A percentile compares a stretch with the other conserved stretches of the same genome.
Conservation (phyloP, 441 rosid genomes). For the Macaranga tanarius region DNA sequence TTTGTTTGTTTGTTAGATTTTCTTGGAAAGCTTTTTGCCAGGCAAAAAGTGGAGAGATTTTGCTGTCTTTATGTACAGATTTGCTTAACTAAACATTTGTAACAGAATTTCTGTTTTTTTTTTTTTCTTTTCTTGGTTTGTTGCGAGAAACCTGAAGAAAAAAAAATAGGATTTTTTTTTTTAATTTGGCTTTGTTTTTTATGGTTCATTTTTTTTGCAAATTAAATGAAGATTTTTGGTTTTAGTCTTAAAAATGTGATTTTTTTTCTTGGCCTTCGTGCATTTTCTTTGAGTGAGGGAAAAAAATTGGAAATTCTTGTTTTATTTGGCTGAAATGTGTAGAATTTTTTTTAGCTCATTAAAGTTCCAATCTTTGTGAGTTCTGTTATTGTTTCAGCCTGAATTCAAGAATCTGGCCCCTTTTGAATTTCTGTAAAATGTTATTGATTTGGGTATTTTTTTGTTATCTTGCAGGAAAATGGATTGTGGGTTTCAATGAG, state of each 20-base stretch:
- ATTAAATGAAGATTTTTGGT: too few species aligned
- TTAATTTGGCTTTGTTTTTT: not conserved
- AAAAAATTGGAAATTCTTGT: too few species aligned
- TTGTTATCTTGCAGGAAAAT: constrained; percentile 20
- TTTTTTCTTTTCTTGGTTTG: constrained; percentile 7
- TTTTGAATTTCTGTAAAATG: not conserved
- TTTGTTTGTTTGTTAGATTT: not conserved
- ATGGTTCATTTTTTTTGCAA: constrained; percentile 6
- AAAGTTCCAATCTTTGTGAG: constrained; percentile 2
- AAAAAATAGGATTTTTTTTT: too few species aligned
- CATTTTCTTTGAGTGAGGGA: too few species aligned
- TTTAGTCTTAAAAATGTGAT: too few species aligned
- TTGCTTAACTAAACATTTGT: not conserved
- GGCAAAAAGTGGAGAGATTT: constrained; percentile 9
- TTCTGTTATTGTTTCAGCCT: not conserved
- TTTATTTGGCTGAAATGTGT: too few species aligned
- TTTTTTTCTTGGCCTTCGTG: too few species aligned
- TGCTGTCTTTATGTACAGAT: constrained; percentile 12
- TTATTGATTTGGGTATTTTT: not conserved
- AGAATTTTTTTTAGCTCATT: too few species aligned
- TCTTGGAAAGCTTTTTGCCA: constrained; percentile 13
- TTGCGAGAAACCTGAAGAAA: too few species aligned
- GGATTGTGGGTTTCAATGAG: not conserved
- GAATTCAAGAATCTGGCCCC: not conserved
- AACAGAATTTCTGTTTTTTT: not conserved